A percentile compares a stretch with the other conserved stretches of the same genome.
Conservation (phyloP, 2,329 filamentous ascomycete species). For the Paecilomyces fulvus region DNA sequence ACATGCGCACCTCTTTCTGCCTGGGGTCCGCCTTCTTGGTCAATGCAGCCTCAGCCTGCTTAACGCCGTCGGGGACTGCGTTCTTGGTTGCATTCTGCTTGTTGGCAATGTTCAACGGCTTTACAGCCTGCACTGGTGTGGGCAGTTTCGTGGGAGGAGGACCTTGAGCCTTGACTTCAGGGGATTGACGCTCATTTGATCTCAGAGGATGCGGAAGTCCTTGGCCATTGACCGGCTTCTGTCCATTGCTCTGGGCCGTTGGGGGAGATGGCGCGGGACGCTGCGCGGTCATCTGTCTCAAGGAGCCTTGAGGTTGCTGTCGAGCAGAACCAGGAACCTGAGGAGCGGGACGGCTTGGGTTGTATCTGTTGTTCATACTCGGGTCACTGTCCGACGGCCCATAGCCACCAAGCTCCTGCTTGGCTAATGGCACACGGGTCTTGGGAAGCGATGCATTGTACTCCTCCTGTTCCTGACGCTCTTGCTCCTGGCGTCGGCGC, state of each 20-base stretch:
- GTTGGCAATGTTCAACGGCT: constrained; percentile 68
- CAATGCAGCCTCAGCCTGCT: constrained; percentile 81
- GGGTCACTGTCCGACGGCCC: constrained; percentile 45
- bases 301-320: constrained; percentile 33
- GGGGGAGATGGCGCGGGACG: constrained; percentile 73
- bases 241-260: constrained; percentile 28
- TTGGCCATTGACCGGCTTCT: constrained; percentile 23
- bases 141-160: constrained; percentile 50
- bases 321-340: constrained; percentile 55
- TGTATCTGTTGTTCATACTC: constrained; percentile 57
- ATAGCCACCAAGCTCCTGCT: constrained; percentile 79
- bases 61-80: constrained; percentile 56
- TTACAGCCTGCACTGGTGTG: constrained; percentile 53
- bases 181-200: constrained; percentile 25
- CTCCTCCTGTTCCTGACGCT: constrained; percentile 68
- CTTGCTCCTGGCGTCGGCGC: constrained; percentile 50
- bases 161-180: constrained; percentile 33
- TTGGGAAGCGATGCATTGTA: constrained; percentile 88
- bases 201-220: constrained; percentile 26
- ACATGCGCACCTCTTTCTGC: constrained; percentile 94
- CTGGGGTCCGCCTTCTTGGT: constrained; percentile 70
- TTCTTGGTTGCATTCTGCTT: constrained; percentile 49
- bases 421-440: constrained; percentile 67
- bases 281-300: constrained; percentile 59
- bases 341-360: constrained; percentile 77